phyloP scores from a whole-genome alignment of 2,329 filamentous ascomycete species.

The Teratosphaeria epicoccoides region DNA sequence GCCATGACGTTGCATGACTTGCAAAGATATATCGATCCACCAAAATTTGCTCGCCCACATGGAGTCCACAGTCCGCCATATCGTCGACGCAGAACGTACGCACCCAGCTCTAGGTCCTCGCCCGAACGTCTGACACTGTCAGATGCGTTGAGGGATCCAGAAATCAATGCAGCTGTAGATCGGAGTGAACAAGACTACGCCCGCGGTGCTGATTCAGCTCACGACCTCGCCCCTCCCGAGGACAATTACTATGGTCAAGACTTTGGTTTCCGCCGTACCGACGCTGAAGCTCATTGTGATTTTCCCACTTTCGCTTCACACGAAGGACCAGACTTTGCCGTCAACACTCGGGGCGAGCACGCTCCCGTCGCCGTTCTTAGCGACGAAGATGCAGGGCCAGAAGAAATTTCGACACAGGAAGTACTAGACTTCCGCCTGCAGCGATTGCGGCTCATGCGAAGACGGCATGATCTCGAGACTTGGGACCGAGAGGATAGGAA shows the following conservation, averaged over 20 bases:
- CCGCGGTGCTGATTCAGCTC: slow-evolving; percentile 8
- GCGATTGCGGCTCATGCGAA: slow-evolving; percentile 18
- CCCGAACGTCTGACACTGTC: slow-evolving; percentile 21
- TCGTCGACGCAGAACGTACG: slow-evolving; percentile 8
- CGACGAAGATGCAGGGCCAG: slow-evolving; percentile 23
- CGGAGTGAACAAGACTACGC: slow-evolving; percentile 8
- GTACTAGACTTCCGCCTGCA: slow-evolving; percentile 24
- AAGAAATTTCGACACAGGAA: slow-evolving; percentile 23
- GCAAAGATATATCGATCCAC: slow-evolving; percentile 36
- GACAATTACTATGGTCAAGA: slow-evolving; percentile 13
- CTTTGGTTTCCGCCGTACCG: slow-evolving; percentile 12
- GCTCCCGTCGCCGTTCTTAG: slow-evolving; percentile 18
- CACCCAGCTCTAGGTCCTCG: slow-evolving; percentile 11
- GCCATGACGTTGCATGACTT: slow-evolving; percentile 75
- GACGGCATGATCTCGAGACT: slow-evolving; percentile 16
- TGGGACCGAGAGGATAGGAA: slow-evolving; percentile 15
- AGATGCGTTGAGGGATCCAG: slow-evolving; percentile 22
- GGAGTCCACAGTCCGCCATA: slow-evolving; percentile 19
- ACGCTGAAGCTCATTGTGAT: slow-evolving; percentile 19
- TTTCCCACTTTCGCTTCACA: slow-evolving; percentile 9
- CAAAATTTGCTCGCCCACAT: slow-evolving; percentile 14
- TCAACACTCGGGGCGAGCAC: slow-evolving; percentile 9
- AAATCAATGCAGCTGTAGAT: slow-evolving; percentile 15
- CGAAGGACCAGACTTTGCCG: slow-evolving; percentile 7
- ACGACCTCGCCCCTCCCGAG: slow-evolving; percentile 7